A percentile compares a stretch with the other conserved stretches of the same genome.
Evolutionary conservation across 352 stramenopile species (phyloP).

Genomic region (Phytophthora agathidicida): DNA sequence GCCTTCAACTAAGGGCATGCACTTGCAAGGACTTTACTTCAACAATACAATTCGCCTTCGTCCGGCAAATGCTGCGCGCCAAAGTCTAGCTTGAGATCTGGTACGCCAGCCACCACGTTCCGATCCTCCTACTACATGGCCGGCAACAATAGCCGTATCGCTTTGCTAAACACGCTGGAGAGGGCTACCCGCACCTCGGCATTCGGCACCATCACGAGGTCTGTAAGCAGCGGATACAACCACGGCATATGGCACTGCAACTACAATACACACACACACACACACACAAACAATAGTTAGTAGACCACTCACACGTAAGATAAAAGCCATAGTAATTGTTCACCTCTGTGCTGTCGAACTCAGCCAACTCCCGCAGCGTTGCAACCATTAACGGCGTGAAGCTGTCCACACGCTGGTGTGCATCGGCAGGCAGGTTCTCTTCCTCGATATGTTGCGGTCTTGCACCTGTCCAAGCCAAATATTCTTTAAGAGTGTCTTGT

Average conservation of each 20-base stretch:
- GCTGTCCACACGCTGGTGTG: constrained; percentile 55
- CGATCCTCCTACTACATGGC: constrained; percentile 20
- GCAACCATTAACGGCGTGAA: constrained; percentile 64
- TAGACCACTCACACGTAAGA: neutral
- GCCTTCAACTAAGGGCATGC: no score
- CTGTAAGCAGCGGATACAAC: constrained; percentile 81
- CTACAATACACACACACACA: constrained; percentile 35
- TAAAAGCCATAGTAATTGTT: constrained; percentile 15
- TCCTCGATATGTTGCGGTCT: constrained; percentile 22
- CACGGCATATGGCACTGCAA: constrained; percentile 72
- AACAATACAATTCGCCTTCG: constrained; percentile 18
- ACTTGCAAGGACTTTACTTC: constrained; percentile 23
- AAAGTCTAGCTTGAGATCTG: constrained; percentile 15
- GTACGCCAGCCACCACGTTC: no score
- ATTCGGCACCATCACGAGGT: constrained; percentile 72
- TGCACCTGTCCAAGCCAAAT: constrained; percentile 61
- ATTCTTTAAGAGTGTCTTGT: constrained; percentile 66
- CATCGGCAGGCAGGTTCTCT: constrained; percentile 42
- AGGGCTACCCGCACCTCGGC: constrained; percentile 69
- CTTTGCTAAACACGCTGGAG: constrained; percentile 66
- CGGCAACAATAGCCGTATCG: constrained; percentile 62
- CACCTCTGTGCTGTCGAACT: constrained; percentile 64
- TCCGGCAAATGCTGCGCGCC: constrained; percentile 5
- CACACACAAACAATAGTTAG: constrained; percentile 4
- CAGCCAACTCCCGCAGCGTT: constrained; percentile 50